Evolutionary conservation across 169 alveolate species (phyloP), one percentile per base, ranked within the genome.

Genomic region (Plasmodium vinckei): DNA sequence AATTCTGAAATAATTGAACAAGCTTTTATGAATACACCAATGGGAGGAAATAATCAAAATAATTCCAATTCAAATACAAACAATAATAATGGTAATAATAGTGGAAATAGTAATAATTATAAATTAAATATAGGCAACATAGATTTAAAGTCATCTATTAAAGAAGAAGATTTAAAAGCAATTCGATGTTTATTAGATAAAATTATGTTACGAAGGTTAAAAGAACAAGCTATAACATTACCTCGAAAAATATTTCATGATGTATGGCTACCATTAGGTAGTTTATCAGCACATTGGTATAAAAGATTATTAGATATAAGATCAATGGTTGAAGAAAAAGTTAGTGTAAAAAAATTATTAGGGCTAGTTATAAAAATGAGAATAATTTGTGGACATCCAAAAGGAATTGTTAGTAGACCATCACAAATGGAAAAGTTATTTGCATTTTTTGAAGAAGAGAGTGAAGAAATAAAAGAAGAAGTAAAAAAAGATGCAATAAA

Each of bases 1-100:
- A 98, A 98, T 51, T 93, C 99, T 6, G 98, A 97, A 73, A 96
- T 97, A 27, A 96, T 98, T 92, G 99, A 98, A 71, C 97, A 97
- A 93, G 97, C 94, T 13, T 94, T 94, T 33, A 87, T 82, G 84
- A 65, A 87, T 10, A 79, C 92, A 39, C 70, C 92, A n/a, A 53
- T 33, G 7, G 13, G n/a, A 6, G 47, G 69, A n/a, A 27, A 42
- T 9, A 39, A 59, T 39, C 5, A 60, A 68, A 51, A 33, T 12
- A 17, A 51, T 61, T 33, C 53, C 10, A 59, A 27, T 19, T 54
- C 44, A 19, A 87, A 84, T 7, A 87, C 68, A n/a, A 56, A 73
- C 21, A 68, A 87, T 59, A 44, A 86, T 12, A 70, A 15, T n/a
- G 65, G 25, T 56, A 59, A 25, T 1, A 9, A 77, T 3, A 15